phyloP scores from a whole-genome alignment of 768 basidiomycete species.

The Mrakia frigida region DNA sequence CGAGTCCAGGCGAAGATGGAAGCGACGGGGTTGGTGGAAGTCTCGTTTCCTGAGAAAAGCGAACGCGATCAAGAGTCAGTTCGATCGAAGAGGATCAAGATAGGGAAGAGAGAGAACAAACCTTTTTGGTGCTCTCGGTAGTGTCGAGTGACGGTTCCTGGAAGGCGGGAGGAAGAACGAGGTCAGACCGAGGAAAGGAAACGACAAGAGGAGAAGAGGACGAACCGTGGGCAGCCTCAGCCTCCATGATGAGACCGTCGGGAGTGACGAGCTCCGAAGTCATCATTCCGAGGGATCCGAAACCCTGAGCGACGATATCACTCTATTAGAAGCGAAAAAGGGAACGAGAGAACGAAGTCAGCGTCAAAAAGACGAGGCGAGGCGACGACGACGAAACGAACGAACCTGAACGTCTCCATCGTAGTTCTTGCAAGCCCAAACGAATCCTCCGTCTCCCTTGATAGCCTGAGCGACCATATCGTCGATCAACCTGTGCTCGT shows the following conservation, averaged over 20 bases:
- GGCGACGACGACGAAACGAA: not conserved
- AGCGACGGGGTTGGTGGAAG: slow-evolving; percentile 96
- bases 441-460: slow-evolving; percentile 91
- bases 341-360: not conserved
- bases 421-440: slow-evolving; percentile 65
- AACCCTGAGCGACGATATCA: slow-evolving; percentile 96
- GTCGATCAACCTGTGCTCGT: slow-evolving; percentile 72
- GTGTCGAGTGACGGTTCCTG: slow-evolving; percentile 86
- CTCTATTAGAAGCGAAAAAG: slow-evolving; percentile 55
- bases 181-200: no score
- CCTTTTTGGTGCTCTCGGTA: slow-evolving; percentile 91
- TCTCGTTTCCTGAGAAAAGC: slow-evolving; percentile 66
- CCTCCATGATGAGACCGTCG: slow-evolving; percentile 85
- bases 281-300: slow-evolving; percentile 97
- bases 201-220: not conserved
- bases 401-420: slow-evolving; percentile 68
- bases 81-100: not conserved
- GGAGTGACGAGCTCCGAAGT: slow-evolving; percentile 81
- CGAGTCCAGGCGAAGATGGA: slow-evolving; percentile 99
- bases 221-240: slow-evolving; percentile 88
- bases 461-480: slow-evolving; percentile 94
- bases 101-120: not conserved
- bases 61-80: not conserved
- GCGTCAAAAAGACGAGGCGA: no score
- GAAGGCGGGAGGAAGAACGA: not conserved